Base-by-base conservation (phyloP, 257 asterid genomes). In the Solanum chiquidenum region DNA sequence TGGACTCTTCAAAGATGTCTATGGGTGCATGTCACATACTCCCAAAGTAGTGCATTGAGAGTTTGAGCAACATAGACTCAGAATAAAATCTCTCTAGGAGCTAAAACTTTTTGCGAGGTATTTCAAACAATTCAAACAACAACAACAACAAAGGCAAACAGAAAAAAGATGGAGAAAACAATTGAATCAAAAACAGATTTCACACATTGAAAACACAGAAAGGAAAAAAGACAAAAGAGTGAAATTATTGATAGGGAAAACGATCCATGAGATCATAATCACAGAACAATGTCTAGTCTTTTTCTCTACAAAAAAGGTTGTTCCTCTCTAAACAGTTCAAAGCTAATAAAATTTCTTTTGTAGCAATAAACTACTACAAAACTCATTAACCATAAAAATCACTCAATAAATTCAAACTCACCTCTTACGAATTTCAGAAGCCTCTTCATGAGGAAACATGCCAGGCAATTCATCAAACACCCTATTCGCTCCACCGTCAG, bases 401-500 rank as follows among this genome's bases (percentile, higher is more conserved):
- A 12, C 5, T 79, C 20, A 79, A 68, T 31, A 27, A 27, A 38
- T 33, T 31, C 1, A 23, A 23, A 86, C 77, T 23, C 52, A 97
- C 99, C 96, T 97, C 83, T 90, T 77, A 71, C 98, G 99, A 86
- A 95, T 89, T 89, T 90, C 90, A 25, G 73, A 88, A 66, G 92
- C 91, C 4, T 93, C 94, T 84, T 95, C 94, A 1, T 87, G 87
- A 10, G 98, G 98, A 80, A 95, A 95, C 13, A 95, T 83, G 79
- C 38, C 89, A 80, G 99, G 99, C 92, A 97, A 87, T 69, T 95
- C 98, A 90, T 97, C 99, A 87, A 88, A 94, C 93, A 97, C 58
- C 29, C 98, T 91, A 88, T 97, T 97, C 18, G 98, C 99, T 38
- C 98, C 99, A 86, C 99, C 99, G 87, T 95, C 99, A 1, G 99